phyloP scores from a whole-genome alignment of 495 filamentous ascomycete species.

The Sphaerosporella brunnea region DNA sequence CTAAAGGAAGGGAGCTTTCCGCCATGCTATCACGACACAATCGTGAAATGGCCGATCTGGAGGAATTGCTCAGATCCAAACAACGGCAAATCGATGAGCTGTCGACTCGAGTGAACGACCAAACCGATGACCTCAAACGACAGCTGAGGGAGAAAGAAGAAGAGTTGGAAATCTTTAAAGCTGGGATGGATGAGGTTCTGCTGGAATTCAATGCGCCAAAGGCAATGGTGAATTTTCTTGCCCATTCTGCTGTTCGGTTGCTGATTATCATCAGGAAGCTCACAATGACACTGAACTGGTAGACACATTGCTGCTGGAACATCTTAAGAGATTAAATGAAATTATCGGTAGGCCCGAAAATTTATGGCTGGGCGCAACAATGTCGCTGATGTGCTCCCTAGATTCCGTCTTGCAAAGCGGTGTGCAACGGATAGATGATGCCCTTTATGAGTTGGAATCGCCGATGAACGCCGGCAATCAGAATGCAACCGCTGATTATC shows the following conservation, averaged over 20 bases:
- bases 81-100: slow-evolving; percentile 73
- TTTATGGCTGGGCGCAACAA: neutral
- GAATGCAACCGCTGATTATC: slow-evolving; percentile 88
- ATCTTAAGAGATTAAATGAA: slow-evolving; percentile 83
- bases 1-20: slow-evolving; percentile 85
- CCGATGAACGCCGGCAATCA: slow-evolving; percentile 97
- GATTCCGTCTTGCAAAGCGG: slow-evolving; percentile 90
- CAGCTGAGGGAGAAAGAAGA: slow-evolving; percentile 83
- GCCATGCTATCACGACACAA: slow-evolving; percentile 91
- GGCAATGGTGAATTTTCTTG: neutral
- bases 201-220: slow-evolving; percentile 62
- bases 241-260: slow-evolving; percentile 19
- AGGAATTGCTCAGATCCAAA: slow-evolving; percentile 82
- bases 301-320: slow-evolving; percentile 66
- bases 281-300: slow-evolving; percentile 28
- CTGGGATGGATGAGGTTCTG: slow-evolving; percentile 87
- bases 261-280: slow-evolving; percentile 39
- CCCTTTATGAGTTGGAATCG: slow-evolving; percentile 90
- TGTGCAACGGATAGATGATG: slow-evolving; percentile 88
- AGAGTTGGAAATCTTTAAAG: slow-evolving; percentile 91
- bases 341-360: slow-evolving; percentile 43
- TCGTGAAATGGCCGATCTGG: slow-evolving; percentile 85
- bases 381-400: slow-evolving; percentile 1
- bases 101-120: slow-evolving; percentile 55
- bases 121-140: slow-evolving; percentile 67